phyloP scores from a whole-genome alignment of 768 basidiomycete genomes.

The Pleurotus salmoneostramineus region DNA sequence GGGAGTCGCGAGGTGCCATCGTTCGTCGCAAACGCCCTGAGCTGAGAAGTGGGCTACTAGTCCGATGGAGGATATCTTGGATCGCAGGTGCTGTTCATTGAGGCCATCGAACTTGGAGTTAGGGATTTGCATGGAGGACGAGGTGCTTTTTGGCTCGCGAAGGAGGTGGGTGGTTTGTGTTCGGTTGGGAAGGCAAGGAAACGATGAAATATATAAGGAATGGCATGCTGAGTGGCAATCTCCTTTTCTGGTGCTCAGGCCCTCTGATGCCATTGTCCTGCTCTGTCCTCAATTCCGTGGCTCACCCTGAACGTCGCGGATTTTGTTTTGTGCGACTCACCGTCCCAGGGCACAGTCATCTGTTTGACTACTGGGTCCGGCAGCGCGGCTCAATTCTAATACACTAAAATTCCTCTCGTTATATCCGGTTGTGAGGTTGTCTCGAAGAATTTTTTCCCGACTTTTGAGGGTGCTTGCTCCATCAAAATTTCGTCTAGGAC shows the following conservation, averaged over 20 bases:
- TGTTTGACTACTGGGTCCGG: not conserved
- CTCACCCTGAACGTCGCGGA: not conserved
- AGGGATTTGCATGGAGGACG: not conserved
- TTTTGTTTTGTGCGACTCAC: not conserved
- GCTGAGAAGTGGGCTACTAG: slow-evolving; percentile 14
- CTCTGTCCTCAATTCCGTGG: not conserved
- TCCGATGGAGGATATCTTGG: slow-evolving; percentile 13
- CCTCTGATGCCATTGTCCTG: not conserved
- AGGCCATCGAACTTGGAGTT: not conserved
- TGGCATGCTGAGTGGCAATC: not conserved
- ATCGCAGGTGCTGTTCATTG: not conserved
- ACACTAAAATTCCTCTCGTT: no score
- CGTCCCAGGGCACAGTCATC: not conserved
- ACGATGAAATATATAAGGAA: not conserved
- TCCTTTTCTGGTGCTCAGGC: not conserved
- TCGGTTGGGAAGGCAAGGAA: no score
- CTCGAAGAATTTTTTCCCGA: not conserved
- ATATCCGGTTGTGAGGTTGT: no score
- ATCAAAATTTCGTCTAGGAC: not conserved
- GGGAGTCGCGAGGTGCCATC: slow-evolving; percentile 7
- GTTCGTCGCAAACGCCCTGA: slow-evolving; percentile 19
- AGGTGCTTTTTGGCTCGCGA: no score
- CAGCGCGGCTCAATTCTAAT: no score
- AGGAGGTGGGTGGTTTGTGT: no score
- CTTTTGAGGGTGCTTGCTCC: not conserved